These are phyloP conservation scores for Podosphaera fusca DNA, from an alignment of 2,329 filamentous ascomycete genomes.

Conservation along the genomic window DNA sequence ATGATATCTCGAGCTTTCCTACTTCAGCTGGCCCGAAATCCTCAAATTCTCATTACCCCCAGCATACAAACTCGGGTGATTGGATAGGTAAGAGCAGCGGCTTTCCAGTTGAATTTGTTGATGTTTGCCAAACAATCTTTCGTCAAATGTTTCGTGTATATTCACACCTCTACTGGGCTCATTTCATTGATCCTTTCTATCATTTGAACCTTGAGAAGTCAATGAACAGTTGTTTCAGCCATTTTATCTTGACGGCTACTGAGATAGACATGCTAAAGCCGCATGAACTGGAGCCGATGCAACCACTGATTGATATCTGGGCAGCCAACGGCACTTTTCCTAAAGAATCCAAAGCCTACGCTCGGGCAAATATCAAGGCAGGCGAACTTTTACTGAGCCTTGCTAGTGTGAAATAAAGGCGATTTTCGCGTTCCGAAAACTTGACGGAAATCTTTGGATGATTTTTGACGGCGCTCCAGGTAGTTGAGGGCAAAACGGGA, in stretches of 20 bases:
- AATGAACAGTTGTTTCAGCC: slow-evolving; percentile 69
- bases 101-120: slow-evolving; percentile 74
- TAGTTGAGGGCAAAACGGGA: no score
- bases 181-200: slow-evolving; percentile 69
- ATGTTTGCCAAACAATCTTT: slow-evolving; percentile 82
- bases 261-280: slow-evolving; percentile 67
- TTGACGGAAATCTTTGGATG: no score
- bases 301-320: slow-evolving; percentile 81
- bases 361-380: slow-evolving; percentile 36
- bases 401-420: slow-evolving; percentile 4
- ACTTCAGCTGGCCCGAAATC: slow-evolving; percentile 20
- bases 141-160: slow-evolving; percentile 98
- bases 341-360: slow-evolving; percentile 44
- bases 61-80: slow-evolving; percentile 36
- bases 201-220: slow-evolving; percentile 62
- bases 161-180: slow-evolving; percentile 90
- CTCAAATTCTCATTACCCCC: slow-evolving; percentile 21
- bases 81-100: slow-evolving; percentile 87
- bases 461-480: no score
- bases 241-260: slow-evolving; percentile 61
- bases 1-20: slow-evolving; percentile 27
- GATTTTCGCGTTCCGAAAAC: neutral
- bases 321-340: slow-evolving; percentile 74
- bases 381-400: slow-evolving; percentile 30
- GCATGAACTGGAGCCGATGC: slow-evolving; percentile 87